A percentile compares a stretch with the other conserved stretches of the same genome.
Conservation (phyloP, 2,329 filamentous ascomycete genomes). For the Endothia cerciana region DNA sequence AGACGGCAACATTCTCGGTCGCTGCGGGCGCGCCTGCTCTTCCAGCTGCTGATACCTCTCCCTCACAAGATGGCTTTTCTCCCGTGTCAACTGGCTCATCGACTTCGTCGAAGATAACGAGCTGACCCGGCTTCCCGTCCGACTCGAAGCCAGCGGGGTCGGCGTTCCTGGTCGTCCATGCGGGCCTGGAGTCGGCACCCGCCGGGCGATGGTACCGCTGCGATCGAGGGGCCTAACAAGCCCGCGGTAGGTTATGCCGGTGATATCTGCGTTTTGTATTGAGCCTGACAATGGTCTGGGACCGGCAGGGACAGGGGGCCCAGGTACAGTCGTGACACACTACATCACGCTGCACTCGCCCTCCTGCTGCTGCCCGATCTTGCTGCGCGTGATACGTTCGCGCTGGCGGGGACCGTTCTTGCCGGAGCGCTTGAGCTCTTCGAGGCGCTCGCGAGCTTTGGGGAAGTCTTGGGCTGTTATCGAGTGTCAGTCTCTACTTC, state of each 20-base stretch:
- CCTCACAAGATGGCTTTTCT: slow-evolving; percentile 20
- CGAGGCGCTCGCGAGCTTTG: slow-evolving; percentile 88
- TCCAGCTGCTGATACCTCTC: slow-evolving; percentile 27
- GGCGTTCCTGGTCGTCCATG: slow-evolving; percentile 19
- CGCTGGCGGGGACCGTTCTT: slow-evolving; percentile 73
- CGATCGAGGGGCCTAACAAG: not conserved
- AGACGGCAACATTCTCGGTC: slow-evolving; percentile 18
- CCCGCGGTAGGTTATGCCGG: slow-evolving; percentile 18
- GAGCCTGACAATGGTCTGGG: slow-evolving; percentile 8
- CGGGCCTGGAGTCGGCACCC: slow-evolving; percentile 12
- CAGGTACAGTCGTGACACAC: slow-evolving; percentile 23
- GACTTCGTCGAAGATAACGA: slow-evolving; percentile 6
- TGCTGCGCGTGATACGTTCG: slow-evolving; percentile 79
- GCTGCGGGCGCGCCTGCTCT: slow-evolving; percentile 18
- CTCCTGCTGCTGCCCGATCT: slow-evolving; percentile 81
- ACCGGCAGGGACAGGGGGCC: slow-evolving; percentile 10
- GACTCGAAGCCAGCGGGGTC: not conserved
- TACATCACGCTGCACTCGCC: slow-evolving; percentile 88
- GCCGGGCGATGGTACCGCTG: slow-evolving; percentile 9
- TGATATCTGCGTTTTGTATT: slow-evolving; percentile 5
- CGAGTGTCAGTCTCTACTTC: slow-evolving; percentile 32
- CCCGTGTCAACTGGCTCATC: not conserved
- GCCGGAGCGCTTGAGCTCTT: slow-evolving; percentile 85
- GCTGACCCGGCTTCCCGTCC: slow-evolving; percentile 9
- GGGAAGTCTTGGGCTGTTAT: slow-evolving; percentile 85